Conservation (phyloP, 495 filamentous ascomycete species). For the Penicillium angulare region DNA sequence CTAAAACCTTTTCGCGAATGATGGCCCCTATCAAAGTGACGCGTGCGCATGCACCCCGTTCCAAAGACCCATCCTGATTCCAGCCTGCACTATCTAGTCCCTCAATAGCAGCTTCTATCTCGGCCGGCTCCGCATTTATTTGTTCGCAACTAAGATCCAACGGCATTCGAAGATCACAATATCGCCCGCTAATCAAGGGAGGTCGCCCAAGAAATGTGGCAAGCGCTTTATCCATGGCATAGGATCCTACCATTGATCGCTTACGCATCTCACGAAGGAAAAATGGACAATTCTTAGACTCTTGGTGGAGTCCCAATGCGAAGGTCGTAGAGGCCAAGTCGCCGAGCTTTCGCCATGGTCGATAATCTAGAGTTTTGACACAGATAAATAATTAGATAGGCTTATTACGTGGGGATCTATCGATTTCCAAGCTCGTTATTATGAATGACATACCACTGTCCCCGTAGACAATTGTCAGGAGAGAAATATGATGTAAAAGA, state of each 20-base stretch:
- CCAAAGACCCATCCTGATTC: slow-evolving; percentile 40
- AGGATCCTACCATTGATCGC: slow-evolving; percentile 46
- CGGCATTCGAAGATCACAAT: slow-evolving; percentile 49
- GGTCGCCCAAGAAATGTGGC: slow-evolving; percentile 53
- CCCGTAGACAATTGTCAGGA: slow-evolving; percentile 24
- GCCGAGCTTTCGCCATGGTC: slow-evolving; percentile 27
- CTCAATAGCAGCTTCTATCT: slow-evolving; percentile 32
- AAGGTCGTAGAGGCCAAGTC: slow-evolving; percentile 34
- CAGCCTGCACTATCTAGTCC: slow-evolving; percentile 47
- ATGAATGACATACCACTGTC: slow-evolving; percentile 18
- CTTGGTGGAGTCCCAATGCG: slow-evolving; percentile 54
- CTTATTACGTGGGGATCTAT: background rate
- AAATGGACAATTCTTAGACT: slow-evolving; percentile 37
- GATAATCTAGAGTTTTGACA: slow-evolving; percentile 21
- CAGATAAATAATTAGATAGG: background rate
- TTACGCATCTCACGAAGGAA: slow-evolving; percentile 47
- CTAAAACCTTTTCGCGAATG: slow-evolving; percentile 53
- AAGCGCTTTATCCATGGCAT: slow-evolving; percentile 44
- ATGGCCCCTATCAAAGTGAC: slow-evolving; percentile 41
- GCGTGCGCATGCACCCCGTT: slow-evolving; percentile 34
- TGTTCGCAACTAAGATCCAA: slow-evolving; percentile 51
- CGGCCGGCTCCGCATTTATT: slow-evolving; percentile 36
- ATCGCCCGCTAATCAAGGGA: slow-evolving; percentile 48
- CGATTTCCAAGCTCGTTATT: background rate
- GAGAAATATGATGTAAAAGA: slow-evolving; percentile 19